Evolutionary conservation across 2,329 filamentous ascomycete species (phyloP).

Genomic region (Fusarium phyllophilum): DNA sequence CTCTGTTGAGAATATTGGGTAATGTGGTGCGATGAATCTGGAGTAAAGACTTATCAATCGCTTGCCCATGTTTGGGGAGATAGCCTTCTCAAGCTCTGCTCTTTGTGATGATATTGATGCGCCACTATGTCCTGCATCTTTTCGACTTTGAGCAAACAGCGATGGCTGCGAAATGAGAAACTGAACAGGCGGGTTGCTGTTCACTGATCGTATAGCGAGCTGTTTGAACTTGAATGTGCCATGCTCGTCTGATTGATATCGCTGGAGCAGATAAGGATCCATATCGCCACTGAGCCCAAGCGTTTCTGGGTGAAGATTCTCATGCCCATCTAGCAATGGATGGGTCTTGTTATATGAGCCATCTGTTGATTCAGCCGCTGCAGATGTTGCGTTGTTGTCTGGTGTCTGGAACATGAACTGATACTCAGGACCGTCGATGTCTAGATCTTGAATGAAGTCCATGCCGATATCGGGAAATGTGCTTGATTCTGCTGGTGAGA

Average conservation of each 20-base stretch:
- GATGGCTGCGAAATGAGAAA: background rate
- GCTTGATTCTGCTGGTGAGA: background rate
- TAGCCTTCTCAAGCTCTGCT: background rate
- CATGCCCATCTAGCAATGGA: background rate
- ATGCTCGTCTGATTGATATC: background rate
- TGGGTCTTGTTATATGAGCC: rapidly evolving
- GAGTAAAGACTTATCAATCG: background rate
- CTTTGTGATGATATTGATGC: background rate
- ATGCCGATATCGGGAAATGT: background rate
- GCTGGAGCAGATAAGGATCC: background rate
- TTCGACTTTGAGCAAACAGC: background rate
- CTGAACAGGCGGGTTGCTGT: background rate
- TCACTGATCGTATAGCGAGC: background rate
- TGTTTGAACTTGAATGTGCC: slow-evolving; percentile 1
- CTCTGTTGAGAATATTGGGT: background rate
- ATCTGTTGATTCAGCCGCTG: rapidly evolving
- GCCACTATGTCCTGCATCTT: background rate
- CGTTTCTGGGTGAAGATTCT: background rate
- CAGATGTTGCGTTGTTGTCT: rapidly evolving
- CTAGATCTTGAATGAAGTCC: slow-evolving; percentile 1
- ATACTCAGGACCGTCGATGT: background rate
- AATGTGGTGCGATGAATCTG: background rate
- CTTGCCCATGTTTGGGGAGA: background rate
- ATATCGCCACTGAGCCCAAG: slow-evolving; percentile 1
- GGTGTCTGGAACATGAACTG: slow-evolving; percentile 10